Base-by-base conservation (phyloP, 2,329 filamentous ascomycete genomes). In the Aspergillus pseudonomiae region DNA sequence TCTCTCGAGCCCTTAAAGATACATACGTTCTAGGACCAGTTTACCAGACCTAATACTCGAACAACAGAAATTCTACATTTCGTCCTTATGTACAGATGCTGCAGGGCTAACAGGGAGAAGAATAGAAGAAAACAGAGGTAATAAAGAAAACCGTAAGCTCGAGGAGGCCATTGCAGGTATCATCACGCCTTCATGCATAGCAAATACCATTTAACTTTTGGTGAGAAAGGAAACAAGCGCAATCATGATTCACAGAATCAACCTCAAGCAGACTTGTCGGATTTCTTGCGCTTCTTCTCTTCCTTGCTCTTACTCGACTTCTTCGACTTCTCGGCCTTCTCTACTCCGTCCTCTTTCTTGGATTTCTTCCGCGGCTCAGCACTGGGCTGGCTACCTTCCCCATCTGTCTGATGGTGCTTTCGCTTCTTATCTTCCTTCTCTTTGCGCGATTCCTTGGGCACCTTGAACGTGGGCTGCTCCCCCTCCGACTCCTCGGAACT, bases 251-350 rank as follows among this genome's bases (percentile, higher is more conserved):
- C 65, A 67, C 65, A 19, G 26, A n/a, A 61, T 74, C 73, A 59
- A 19, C 58, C 19, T 72, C 68, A 74, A 67, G 71, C 71, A 43
- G 60, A 32, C 64, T 78, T 78, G 45, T 73, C 74, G 34, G 75
- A 69, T 70, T 78, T 80, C 72, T 76, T 79, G 61, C 66, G 74
- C 73, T 75, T 75, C 73, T 73, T 80, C 66, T 79, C 77, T n/a
- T 79, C 75, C 60, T 75, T 73, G 56, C 74, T 73, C 66, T 78
- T 79, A 63, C 69, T 68, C 7, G 68, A 71, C 58, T 75, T 77
- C 59, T 75, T 77, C 53, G 70, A 69, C 61, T 76, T 78, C 65
- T 59, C 72, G 12, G 68, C 68, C 63, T 74, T 71, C 56, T 65
- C 67, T 32, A 58, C 63, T 19, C 67, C 66, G 28, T 66, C 69